A percentile compares a stretch with the other conserved stretches of the same genome.
These are phyloP conservation scores for Saturnispora halmiae DNA, from an alignment of 805 yeast species.

Conservation along the genomic window DNA sequence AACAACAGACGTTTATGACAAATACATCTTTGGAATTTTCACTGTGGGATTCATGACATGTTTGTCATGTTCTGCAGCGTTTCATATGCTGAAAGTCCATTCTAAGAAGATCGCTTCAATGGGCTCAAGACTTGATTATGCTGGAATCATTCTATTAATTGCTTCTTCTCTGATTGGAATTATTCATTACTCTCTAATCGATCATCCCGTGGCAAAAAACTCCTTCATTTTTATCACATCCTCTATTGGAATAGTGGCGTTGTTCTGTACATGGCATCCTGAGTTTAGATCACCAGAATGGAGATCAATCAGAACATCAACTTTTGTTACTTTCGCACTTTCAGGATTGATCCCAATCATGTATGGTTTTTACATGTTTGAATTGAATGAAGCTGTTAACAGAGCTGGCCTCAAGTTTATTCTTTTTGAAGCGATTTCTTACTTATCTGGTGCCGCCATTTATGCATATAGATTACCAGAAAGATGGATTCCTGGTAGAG, in stretches of 20 bases:
- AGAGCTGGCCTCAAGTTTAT: slow-evolving; percentile 57
- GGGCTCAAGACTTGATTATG: slow-evolving; percentile 46
- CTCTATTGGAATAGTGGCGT: slow-evolving; percentile 51
- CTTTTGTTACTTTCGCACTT: slow-evolving; percentile 76
- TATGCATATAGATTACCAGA: slow-evolving; percentile 81
- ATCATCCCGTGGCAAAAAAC: slow-evolving; percentile 29
- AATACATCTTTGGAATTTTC: slow-evolving; percentile 34
- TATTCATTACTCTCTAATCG: slow-evolving; percentile 36
- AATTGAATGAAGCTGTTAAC: slow-evolving; percentile 36
- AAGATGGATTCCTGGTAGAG: slow-evolving; percentile 49
- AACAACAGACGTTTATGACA: slow-evolving; percentile 29
- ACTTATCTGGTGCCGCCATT: slow-evolving; percentile 68
- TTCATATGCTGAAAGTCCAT: slow-evolving; percentile 44
- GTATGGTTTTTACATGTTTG: slow-evolving; percentile 42
- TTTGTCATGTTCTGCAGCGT: slow-evolving; percentile 39
- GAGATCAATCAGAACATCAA: slow-evolving; percentile 66
- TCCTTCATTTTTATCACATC: slow-evolving; percentile 39
- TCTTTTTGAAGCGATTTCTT: slow-evolving; percentile 59
- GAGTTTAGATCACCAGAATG: slow-evolving; percentile 61
- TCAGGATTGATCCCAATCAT: slow-evolving; percentile 66
- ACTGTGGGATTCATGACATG: slow-evolving; percentile 39
- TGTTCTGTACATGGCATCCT: slow-evolving; percentile 52
- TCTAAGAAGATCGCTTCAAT: slow-evolving; percentile 34
- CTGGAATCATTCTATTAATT: slow-evolving; percentile 45
- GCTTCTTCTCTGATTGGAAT: slow-evolving; percentile 37